These are phyloP conservation scores for Gamsiella multidivaricata DNA, from an alignment of 192 early-diverging fungal species.

Conservation along the genomic window DNA sequence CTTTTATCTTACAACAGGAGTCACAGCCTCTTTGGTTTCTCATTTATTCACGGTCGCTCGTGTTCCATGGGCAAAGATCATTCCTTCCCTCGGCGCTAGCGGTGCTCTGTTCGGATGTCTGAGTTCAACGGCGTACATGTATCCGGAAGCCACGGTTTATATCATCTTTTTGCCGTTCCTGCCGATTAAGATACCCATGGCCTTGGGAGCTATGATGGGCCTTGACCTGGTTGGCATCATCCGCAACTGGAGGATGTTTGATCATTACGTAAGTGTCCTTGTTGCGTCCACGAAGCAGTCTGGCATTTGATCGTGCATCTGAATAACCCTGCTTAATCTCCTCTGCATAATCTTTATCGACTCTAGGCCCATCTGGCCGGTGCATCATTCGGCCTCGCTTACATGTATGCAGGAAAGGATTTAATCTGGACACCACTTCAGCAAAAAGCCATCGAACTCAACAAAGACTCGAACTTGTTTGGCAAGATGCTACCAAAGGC, in stretches of 20 bases:
- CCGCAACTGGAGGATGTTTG: conserved; percentile 76
- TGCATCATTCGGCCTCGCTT: conserved; percentile 68
- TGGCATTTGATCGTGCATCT: too few relatives aligned
- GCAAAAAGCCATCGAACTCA: conserved; percentile 42
- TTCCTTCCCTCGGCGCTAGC: conserved; percentile 83
- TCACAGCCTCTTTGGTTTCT: conserved; percentile 72
- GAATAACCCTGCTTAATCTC: background rate
- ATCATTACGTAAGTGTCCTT: conserved; percentile 75
- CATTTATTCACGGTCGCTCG: conserved; percentile 66
- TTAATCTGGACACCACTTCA: conserved; percentile 58
- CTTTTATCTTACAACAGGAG: conserved; percentile 80
- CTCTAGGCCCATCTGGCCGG: conserved; percentile 74
- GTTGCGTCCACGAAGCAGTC: too few relatives aligned
- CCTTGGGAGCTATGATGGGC: conserved; percentile 75
- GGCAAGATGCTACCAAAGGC: background rate
- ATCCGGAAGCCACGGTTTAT: conserved; percentile 66
- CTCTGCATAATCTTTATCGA: background rate
- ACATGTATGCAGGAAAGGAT: conserved; percentile 63
- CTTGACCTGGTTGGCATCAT: conserved; percentile 81
- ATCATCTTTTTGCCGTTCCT: conserved; percentile 72
- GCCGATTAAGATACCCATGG: conserved; percentile 64
- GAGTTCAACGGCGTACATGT: conserved; percentile 65
- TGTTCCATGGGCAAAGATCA: conserved; percentile 52
- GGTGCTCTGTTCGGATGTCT: conserved; percentile 84
- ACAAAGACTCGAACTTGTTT: conserved; percentile 41